Conservation (phyloP, 1,284 basidiomycete genomes). For the Ustilago crameri region DNA sequence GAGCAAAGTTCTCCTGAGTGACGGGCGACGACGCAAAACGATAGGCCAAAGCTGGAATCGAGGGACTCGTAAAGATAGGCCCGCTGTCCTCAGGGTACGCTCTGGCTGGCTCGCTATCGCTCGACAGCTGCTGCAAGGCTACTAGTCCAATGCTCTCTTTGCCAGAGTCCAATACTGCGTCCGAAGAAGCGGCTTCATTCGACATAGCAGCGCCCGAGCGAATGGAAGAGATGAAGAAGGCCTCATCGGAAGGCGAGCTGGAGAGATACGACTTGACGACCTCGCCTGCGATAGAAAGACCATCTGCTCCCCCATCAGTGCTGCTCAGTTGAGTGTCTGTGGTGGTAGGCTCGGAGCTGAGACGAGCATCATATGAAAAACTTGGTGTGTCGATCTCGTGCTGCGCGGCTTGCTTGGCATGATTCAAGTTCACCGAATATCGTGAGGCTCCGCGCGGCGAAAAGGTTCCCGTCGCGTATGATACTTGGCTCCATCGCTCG, state of each 20-base stretch:
- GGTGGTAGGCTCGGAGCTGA: constrained; percentile 31
- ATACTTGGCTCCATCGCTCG: constrained; percentile 32
- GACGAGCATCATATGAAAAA: constrained; percentile 28
- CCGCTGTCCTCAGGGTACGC: not conserved
- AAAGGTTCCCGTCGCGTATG: constrained; percentile 9
- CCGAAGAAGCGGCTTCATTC: not conserved
- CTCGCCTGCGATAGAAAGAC: constrained; percentile 19
- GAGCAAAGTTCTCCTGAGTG: constrained; percentile 3
- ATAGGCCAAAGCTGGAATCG: constrained; percentile 14
- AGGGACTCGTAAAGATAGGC: not conserved
- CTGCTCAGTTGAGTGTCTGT: constrained; percentile 33
- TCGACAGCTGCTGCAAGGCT: constrained; percentile 1
- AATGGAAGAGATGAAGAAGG: constrained; percentile 19
- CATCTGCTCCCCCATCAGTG: constrained; percentile 10
- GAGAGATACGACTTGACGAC: constrained; percentile 27
- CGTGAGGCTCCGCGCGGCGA: constrained; percentile 16
- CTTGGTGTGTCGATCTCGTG: constrained; percentile 19
- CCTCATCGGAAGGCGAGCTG: constrained; percentile 29
- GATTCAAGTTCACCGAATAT: constrained; percentile 16
- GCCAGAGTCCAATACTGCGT: not conserved
- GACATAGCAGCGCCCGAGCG: not conserved
- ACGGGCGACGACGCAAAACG: constrained; percentile 24
- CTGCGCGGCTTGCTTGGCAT: constrained; percentile 10
- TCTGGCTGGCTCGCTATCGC: not conserved
- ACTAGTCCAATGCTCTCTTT: not conserved